Conservation (phyloP, 805 yeast species). For the Naumovozyma dairenensis region DNA sequence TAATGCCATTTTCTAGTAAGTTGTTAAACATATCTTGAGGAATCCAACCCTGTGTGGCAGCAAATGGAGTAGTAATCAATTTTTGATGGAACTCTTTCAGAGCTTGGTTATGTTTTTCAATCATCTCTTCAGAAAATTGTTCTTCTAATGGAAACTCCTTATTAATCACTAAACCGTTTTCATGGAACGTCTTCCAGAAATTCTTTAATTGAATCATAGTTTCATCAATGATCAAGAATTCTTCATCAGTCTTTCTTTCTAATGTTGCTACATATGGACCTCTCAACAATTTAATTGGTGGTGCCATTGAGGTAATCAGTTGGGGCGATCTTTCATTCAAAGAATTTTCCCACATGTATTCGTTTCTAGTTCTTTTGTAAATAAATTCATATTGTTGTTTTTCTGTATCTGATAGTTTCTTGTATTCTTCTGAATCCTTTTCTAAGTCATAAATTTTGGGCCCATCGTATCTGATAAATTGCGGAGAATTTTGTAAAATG, state of each 20-base stretch:
- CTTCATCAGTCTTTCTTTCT: slow-evolving; percentile 48
- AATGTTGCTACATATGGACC: slow-evolving; percentile 53
- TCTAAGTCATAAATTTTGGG: slow-evolving; percentile 71
- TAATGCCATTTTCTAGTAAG: slow-evolving; percentile 55
- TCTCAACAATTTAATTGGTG: slow-evolving; percentile 69
- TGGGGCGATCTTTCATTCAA: slow-evolving; percentile 55
- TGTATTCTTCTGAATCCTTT: slow-evolving; percentile 65
- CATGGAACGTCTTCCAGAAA: slow-evolving; percentile 59
- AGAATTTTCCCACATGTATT: slow-evolving; percentile 75
- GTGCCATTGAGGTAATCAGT: slow-evolving; percentile 69
- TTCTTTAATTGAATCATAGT: slow-evolving; percentile 54
- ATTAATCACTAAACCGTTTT: slow-evolving; percentile 44
- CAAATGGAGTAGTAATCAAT: slow-evolving; percentile 65
- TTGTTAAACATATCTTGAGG: slow-evolving; percentile 87
- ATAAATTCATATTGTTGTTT: slow-evolving; percentile 77
- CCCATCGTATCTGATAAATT: slow-evolving; percentile 79
- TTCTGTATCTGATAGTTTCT: slow-evolving; percentile 57
- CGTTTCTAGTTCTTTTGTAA: slow-evolving; percentile 84
- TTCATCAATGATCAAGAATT: slow-evolving; percentile 53
- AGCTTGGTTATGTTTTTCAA: slow-evolving; percentile 46
- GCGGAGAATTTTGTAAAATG: slow-evolving; percentile 66
- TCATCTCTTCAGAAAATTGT: slow-evolving; percentile 44
- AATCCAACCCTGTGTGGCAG: slow-evolving; percentile 89
- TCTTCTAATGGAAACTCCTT: slow-evolving; percentile 50
- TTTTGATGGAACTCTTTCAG: slow-evolving; percentile 61